phyloP scores from a whole-genome alignment of 257 asterid genomes.

The Ocimum tenuiflorum region DNA sequence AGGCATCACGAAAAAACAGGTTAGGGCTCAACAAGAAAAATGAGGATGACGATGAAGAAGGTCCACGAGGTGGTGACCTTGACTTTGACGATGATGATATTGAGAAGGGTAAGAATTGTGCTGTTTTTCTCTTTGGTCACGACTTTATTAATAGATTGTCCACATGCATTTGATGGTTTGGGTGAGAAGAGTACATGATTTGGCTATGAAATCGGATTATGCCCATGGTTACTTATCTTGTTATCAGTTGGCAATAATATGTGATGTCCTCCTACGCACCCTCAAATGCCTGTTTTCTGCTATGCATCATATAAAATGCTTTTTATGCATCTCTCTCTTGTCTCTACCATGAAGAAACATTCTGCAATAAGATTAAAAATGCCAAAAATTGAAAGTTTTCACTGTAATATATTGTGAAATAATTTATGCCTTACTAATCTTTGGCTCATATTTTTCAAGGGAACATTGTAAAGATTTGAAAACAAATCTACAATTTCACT shows the following conservation, averaged over 20 bases:
- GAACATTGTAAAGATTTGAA: background rate
- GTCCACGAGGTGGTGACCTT: conserved; percentile 94
- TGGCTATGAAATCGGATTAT: background rate
- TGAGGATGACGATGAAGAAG: conserved; percentile 95
- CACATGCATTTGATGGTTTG: background rate
- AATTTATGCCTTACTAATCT: background rate
- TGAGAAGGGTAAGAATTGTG: conserved; percentile 62
- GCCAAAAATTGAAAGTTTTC: background rate
- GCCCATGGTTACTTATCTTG: background rate
- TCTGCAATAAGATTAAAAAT: background rate
- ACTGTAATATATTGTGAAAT: background rate
- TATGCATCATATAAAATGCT: background rate
- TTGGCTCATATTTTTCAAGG: background rate
- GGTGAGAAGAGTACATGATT: background rate
- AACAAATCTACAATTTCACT: background rate
- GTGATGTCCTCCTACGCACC: background rate
- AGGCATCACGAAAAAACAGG: conserved; percentile 63
- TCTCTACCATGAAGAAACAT: background rate
- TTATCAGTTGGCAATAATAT: background rate
- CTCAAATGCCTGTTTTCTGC: background rate
- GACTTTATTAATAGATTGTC: background rate
- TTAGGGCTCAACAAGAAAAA: conserved; percentile 52
- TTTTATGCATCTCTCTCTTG: background rate
- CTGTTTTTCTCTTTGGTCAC: background rate
- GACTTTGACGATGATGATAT: conserved; percentile 92